Percentiles rank a stretch among this genome's conserved stretches.
phyloP scores from a whole-genome alignment of 306 rosid species.

The Vachellia collinsii region DNA sequence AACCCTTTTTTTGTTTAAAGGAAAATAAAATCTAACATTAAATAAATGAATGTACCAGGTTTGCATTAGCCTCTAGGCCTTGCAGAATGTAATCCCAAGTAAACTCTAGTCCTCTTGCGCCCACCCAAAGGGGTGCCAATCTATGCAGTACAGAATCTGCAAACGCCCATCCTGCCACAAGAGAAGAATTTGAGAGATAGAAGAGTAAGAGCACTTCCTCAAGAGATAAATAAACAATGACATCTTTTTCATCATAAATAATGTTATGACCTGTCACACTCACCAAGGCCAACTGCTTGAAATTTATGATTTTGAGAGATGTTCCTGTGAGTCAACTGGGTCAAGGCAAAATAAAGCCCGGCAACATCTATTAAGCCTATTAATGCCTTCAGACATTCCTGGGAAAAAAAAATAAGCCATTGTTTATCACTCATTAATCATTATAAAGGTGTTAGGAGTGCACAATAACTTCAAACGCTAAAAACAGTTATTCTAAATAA shows the following conservation, averaged over 20 bases:
- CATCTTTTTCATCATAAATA: background rate
- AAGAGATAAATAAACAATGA: conserved; percentile 13
- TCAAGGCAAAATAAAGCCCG: conserved; percentile 96
- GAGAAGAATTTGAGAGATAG: conserved; percentile 26
- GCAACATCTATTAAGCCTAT: conserved; percentile 98
- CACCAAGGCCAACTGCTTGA: conserved; percentile 99
- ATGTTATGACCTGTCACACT: conserved; percentile 43
- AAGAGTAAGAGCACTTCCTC: conserved; percentile 24
- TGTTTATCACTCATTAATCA: conserved; percentile 35
- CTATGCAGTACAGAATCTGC: conserved; percentile 97
- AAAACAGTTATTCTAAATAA: conserved; percentile 18
- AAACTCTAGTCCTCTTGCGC: conserved; percentile 97
- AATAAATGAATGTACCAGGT: conserved; percentile 64
- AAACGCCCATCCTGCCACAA: conserved; percentile 90
- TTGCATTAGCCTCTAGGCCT: conserved; percentile 98
- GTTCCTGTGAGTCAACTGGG: conserved; percentile 96
- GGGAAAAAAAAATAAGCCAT: conserved; percentile 31
- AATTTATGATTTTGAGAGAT: conserved; percentile 97
- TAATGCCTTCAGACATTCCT: conserved; percentile 95
- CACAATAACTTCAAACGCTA: background rate
- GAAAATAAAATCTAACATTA: background rate
- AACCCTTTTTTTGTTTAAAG: background rate
- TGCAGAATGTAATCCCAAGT: conserved; percentile 97
- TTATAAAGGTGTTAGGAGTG: background rate
- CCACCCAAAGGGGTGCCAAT: conserved; percentile 98